Evolutionary conservation across 2,329 filamentous ascomycete species (phyloP).

Genomic region (Leptodontidium sp.): DNA sequence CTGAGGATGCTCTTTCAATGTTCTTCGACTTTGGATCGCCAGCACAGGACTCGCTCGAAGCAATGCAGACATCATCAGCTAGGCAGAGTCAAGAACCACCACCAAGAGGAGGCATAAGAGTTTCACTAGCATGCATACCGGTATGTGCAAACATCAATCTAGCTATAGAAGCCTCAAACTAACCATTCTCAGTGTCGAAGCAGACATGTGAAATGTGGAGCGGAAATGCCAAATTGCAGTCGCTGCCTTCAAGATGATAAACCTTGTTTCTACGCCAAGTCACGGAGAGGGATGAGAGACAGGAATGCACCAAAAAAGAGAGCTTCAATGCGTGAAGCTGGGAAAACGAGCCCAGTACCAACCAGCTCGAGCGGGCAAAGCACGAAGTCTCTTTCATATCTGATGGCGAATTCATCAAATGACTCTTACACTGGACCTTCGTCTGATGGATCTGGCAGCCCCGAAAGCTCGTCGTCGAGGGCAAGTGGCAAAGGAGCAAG

Average conservation of each 20-base stretch:
- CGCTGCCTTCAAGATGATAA: constrained; percentile 53
- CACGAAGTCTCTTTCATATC: background rate
- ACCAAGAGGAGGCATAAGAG: constrained; percentile 48
- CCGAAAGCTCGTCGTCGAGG: constrained; percentile 32
- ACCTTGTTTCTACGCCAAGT: constrained; percentile 57
- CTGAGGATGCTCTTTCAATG: constrained; percentile 16
- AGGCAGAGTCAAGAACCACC: constrained; percentile 24
- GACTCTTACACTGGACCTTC: constrained; percentile 30
- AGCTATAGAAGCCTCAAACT: constrained; percentile 52
- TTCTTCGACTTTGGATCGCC: constrained; percentile 38
- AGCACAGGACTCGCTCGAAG: constrained; percentile 1
- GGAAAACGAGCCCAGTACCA: constrained; percentile 19
- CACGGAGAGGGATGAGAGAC: constrained; percentile 53
- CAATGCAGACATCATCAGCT: background rate
- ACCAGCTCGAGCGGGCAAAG: constrained; percentile 6
- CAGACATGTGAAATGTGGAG: constrained; percentile 57
- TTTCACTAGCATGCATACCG: constrained; percentile 56
- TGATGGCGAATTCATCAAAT: constrained; percentile 20
- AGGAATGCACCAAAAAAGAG: constrained; percentile 37
- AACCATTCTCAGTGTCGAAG: constrained; percentile 44
- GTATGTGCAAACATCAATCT: constrained; percentile 48
- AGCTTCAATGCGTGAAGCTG: constrained; percentile 27
- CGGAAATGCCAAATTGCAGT: constrained; percentile 52
- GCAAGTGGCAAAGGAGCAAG: constrained; percentile 27
- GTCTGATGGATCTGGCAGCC: constrained; percentile 34